Base-by-base conservation (phyloP, 2,329 filamentous ascomycete genomes). In the Nigrospora sphaerica region DNA sequence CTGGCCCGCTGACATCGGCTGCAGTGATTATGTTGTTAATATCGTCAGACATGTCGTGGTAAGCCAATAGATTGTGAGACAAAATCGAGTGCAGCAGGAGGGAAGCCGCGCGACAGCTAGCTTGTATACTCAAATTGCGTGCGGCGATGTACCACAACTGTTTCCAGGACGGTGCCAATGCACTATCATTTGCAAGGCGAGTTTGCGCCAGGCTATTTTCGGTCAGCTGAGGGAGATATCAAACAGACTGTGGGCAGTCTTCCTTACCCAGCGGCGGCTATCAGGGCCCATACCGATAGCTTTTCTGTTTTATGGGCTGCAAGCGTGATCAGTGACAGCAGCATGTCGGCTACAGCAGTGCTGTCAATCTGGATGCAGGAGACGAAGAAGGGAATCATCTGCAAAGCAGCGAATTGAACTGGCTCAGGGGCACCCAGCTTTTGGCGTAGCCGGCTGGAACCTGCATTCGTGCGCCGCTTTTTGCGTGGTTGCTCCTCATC, bases 1-100 rank as follows among this genome's bases (percentile, higher is more conserved):
- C 81, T 9, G 93, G 92, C 0, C 91, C 91, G 60, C 85, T 92
- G 33, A 92, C 73, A 57, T 95, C 91, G 39, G 88, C 82, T 18
- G 85, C 85, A 6, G 81, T 79, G 12, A 95, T 73, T 48, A 95
- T 85, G 45, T 76, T 78, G 54, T 86, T 85, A 42, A 88, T 72
- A 28, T 85, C 82, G 47, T 88, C 81, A 3, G 81, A 79, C 14
- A 91, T 71, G 28, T 77, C 71, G 39, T 83, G 75, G 55, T 86
- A 86, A 1, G 81, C 71, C 12, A 95, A 63, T n/a, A 95, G 64
- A 4, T 78, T 71, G 37, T 74, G 70, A 46, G 78, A 74, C 4
- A 95, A 63, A 36, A 96, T 77, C 9, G 79, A 71, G 50, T 83
- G 74, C 53, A 96, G 72, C 4, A 93, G 64, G 56, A 85, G 76